Percentiles rank a stretch among this genome's conserved stretches.
Conservation (phyloP, 495 filamentous ascomycete genomes). For the Penicillium robsamsonii region DNA sequence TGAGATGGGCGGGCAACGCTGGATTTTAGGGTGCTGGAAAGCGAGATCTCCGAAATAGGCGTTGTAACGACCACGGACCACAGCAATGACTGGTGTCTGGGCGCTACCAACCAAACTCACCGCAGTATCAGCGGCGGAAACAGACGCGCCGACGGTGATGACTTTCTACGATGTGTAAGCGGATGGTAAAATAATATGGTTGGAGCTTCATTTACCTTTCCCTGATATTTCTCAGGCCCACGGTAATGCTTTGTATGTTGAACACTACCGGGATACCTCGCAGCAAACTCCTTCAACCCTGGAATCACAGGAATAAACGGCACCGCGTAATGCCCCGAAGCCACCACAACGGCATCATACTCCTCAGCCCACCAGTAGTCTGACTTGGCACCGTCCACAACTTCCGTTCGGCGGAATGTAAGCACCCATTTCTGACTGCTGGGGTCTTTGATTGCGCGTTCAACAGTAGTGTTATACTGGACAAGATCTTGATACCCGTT, state of each 20-base stretch:
- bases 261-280: slow-evolving; percentile 34
- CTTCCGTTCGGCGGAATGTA: slow-evolving; percentile 34
- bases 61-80: slow-evolving; percentile 46
- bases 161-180: slow-evolving; percentile 33
- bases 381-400: slow-evolving; percentile 9
- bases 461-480: slow-evolving; percentile 44
- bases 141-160: slow-evolving; percentile 41
- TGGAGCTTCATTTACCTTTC: slow-evolving; percentile 28
- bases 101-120: slow-evolving; percentile 35
- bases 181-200: background rate
- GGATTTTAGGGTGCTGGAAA: slow-evolving; percentile 51
- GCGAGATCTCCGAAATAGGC: slow-evolving; percentile 50
- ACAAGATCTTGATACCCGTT: slow-evolving; percentile 38
- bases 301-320: slow-evolving; percentile 65
- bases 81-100: slow-evolving; percentile 35
- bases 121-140: slow-evolving; percentile 45
- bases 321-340: slow-evolving; percentile 75
- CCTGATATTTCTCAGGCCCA: slow-evolving; percentile 34
- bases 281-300: slow-evolving; percentile 37
- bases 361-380: slow-evolving; percentile 47
- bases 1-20: slow-evolving; percentile 43
- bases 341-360: slow-evolving; percentile 75
- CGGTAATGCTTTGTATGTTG: slow-evolving; percentile 45
- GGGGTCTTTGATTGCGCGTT: slow-evolving; percentile 34
- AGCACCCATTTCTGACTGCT: slow-evolving; percentile 33